These are phyloP conservation scores for Microcyclospora pomicola DNA, from an alignment of 2,329 filamentous ascomycete species.

Conservation along the genomic window DNA sequence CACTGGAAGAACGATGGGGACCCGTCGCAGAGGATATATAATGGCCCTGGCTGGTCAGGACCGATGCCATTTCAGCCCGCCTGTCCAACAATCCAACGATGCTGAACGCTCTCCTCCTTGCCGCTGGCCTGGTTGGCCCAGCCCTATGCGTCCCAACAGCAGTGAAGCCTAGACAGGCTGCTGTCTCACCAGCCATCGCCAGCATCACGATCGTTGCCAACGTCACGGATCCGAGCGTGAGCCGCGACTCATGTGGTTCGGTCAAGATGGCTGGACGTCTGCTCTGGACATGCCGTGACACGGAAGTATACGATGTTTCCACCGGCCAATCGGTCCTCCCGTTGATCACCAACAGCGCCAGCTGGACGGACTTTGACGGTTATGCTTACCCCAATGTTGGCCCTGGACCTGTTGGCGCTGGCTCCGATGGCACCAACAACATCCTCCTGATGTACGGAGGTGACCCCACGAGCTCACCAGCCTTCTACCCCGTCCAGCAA, in stretches of 20 bases:
- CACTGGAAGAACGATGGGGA: too few relatives aligned
- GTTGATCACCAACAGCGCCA: conserved; percentile 11
- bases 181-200: neutral
- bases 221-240: conserved; percentile 11
- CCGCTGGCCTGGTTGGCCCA: neutral
- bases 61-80: too few relatives aligned
- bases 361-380: conserved; percentile 10
- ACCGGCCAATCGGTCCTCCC: conserved; percentile 4
- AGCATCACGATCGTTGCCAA: conserved; percentile 8
- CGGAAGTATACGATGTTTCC: conserved; percentile 4
- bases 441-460: conserved; percentile 12
- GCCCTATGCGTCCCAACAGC: neutral
- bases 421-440: conserved; percentile 7
- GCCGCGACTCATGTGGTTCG: conserved; percentile 15
- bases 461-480: conserved; percentile 1
- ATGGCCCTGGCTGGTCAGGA: too few relatives aligned
- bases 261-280: conserved; percentile 7
- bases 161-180: neutral
- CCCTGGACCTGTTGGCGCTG: conserved; percentile 6
- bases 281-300: conserved; percentile 17
- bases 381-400: conserved; percentile 1
- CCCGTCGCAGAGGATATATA: too few relatives aligned
- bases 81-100: neutral
- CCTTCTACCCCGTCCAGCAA: conserved; percentile 10
- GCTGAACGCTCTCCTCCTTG: neutral